phyloP scores from a whole-genome alignment of 73 alveolate genomes.

The Stentor coeruleus region DNA sequence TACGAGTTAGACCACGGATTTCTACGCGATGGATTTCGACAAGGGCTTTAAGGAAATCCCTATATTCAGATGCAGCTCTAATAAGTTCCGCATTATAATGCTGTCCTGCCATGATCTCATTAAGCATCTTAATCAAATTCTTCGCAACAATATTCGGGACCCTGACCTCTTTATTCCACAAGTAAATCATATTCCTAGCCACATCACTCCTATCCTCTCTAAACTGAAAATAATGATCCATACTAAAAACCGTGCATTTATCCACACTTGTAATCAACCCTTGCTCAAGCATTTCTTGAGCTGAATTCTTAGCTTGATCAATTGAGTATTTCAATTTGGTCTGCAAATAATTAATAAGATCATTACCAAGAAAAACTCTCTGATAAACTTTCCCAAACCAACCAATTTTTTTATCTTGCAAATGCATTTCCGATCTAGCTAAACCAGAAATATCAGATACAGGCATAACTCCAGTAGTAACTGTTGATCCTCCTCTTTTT shows the following conservation, averaged over 20 bases:
- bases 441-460: conserved; percentile 26
- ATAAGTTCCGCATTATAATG: conserved; percentile 30
- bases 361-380: conserved; percentile 47
- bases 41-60: conserved; percentile 28
- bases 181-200: conserved; percentile 46
- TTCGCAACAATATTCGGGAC: conserved; percentile 42
- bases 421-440: conserved; percentile 31
- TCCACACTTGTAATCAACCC: conserved; percentile 37
- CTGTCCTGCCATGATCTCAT: conserved; percentile 25
- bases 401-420: conserved; percentile 42
- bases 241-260: conserved; percentile 23
- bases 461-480: not conserved
- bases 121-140: conserved; percentile 30
- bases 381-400: conserved; percentile 46
- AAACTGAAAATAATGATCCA: conserved; percentile 30
- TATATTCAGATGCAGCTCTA: conserved; percentile 33
- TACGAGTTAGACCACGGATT: conserved; percentile 27
- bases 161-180: conserved; percentile 43
- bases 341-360: conserved; percentile 26
- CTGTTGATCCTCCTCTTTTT: conserved; percentile 1
- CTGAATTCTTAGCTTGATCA: conserved; percentile 30
- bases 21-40: conserved; percentile 40
- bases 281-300: conserved; percentile 48
- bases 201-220: conserved; percentile 53
- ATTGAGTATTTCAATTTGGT: conserved; percentile 30